Evolutionary conservation across 495 filamentous ascomycete species (phyloP).

Genomic region (Hypoxylon perforatum): DNA sequence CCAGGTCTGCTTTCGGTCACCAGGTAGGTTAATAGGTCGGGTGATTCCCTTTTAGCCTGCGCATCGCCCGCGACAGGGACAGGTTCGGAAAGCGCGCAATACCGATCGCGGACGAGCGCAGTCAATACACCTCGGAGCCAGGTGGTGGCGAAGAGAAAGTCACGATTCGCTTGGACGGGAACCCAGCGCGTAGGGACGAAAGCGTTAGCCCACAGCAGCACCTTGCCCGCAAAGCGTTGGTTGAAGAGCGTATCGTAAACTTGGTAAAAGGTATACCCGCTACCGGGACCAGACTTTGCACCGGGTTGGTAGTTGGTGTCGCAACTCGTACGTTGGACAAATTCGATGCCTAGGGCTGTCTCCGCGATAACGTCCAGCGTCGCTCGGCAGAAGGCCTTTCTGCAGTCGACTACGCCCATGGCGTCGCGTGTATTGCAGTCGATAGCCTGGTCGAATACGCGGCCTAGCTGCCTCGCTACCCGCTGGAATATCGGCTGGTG

Average conservation of each 20-base stretch:
- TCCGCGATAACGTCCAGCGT: constrained; percentile 79
- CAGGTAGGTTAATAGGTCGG: constrained; percentile 39
- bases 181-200: constrained; percentile 45
- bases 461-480: constrained; percentile 19
- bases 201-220: constrained; percentile 44
- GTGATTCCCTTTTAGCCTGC: constrained; percentile 8
- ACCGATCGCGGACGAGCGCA: constrained; percentile 64
- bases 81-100: constrained; percentile 1
- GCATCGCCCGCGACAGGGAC: neutral
- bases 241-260: constrained; percentile 34
- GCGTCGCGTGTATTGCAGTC: neutral
- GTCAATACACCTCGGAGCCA: constrained; percentile 43
- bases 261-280: constrained; percentile 24
- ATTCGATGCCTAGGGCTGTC: constrained; percentile 73
- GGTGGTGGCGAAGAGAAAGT: constrained; percentile 29
- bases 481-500: constrained; percentile 37
- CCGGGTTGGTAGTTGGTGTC: constrained; percentile 48
- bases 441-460: constrained; percentile 27
- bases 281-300: neutral
- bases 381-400: constrained; percentile 21
- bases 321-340: constrained; percentile 44
- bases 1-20: constrained; percentile 31
- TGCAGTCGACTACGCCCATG: constrained; percentile 13
- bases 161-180: constrained; percentile 38
- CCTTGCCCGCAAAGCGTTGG: constrained; percentile 35